Percentiles rank a stretch among this genome's conserved stretches.
Evolutionary conservation across 116 monocot genomes (phyloP).

Genomic region (Thalassia testudinum): DNA sequence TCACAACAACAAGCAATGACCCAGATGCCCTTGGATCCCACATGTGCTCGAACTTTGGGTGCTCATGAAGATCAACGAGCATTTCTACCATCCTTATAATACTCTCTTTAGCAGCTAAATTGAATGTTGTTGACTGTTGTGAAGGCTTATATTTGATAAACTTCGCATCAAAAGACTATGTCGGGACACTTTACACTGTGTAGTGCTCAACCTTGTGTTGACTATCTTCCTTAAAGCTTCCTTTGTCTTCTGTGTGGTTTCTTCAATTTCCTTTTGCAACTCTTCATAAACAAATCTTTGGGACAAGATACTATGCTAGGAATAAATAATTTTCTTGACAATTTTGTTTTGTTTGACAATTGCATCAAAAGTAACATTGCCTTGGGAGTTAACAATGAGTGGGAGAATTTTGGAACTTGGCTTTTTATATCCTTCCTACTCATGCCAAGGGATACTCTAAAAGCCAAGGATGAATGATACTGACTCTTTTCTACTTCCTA

Average conservation of each 20-base stretch:
- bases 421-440: too few relatives aligned
- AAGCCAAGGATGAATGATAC: too few relatives aligned
- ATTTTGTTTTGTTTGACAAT: slow-evolving; percentile 89
- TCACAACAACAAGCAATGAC: slow-evolving; percentile 82
- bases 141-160: too few relatives aligned
- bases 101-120: slow-evolving; percentile 90
- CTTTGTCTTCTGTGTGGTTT: too few relatives aligned
- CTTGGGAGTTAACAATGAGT: too few relatives aligned
- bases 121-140: slow-evolving; percentile 88
- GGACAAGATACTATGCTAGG: slow-evolving; percentile 84
- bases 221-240: too few relatives aligned
- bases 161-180: slow-evolving; percentile 60
- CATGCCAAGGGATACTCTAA: too few relatives aligned
- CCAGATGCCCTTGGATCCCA: slow-evolving; percentile 79
- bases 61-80: slow-evolving; percentile 78
- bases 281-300: slow-evolving; percentile 45
- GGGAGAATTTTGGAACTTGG: too few relatives aligned
- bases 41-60: slow-evolving; percentile 98
- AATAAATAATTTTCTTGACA: slow-evolving; percentile 67
- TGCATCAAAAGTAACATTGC: too few relatives aligned
- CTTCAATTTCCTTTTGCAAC: slow-evolving; percentile 69
- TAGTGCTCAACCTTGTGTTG: slow-evolving; percentile 75
- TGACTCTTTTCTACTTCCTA: too few relatives aligned
- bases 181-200: slow-evolving; percentile 92
- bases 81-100: too few relatives aligned